A percentile compares a stretch with the other conserved stretches of the same genome.
These are phyloP conservation scores for Rachicladosporium sp. DNA, from an alignment of 2,329 filamentous ascomycete genomes.

Conservation along the genomic window DNA sequence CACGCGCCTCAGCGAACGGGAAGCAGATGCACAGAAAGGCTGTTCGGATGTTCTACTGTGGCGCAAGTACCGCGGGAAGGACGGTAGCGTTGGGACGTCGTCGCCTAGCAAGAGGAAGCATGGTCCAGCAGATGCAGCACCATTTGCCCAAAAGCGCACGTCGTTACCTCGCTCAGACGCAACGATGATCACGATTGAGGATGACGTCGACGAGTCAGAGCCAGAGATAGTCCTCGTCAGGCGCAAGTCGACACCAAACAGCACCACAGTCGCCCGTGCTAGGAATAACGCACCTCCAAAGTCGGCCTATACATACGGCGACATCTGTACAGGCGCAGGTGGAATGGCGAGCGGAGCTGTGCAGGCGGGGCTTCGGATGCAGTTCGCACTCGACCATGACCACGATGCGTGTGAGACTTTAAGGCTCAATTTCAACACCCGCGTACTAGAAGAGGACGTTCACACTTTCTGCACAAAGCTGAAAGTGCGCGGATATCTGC, in stretches of 20 bases:
- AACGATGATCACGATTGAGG: too few species aligned
- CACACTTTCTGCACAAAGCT: conserved; percentile 39
- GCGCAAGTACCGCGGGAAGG: too few species aligned
- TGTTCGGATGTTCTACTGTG: neutral
- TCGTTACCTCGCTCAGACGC: too few species aligned
- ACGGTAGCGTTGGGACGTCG: too few species aligned
- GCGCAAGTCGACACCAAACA: neutral
- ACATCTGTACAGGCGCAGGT: conserved; percentile 62
- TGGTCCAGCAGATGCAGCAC: too few species aligned
- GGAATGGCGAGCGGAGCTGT: conserved; percentile 55
- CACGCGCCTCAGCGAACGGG: neutral
- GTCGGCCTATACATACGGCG: conserved; percentile 49
- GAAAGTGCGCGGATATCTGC: neutral
- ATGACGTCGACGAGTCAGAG: too few species aligned
- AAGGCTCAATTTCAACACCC: conserved; percentile 36
- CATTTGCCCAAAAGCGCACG: too few species aligned
- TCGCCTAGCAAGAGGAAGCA: too few species aligned
- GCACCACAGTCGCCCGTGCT: neutral
- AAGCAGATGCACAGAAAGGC: neutral
- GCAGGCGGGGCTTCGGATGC: conserved; percentile 45
- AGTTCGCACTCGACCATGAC: conserved; percentile 54
- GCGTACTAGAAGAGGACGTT: conserved; percentile 9
- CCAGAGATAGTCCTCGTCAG: too few species aligned
- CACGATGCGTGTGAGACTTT: conserved; percentile 46
- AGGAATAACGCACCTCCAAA: neutral